Evolutionary conservation across 306 rosid species (phyloP).

Genomic region (Quercus gilva): DNA sequence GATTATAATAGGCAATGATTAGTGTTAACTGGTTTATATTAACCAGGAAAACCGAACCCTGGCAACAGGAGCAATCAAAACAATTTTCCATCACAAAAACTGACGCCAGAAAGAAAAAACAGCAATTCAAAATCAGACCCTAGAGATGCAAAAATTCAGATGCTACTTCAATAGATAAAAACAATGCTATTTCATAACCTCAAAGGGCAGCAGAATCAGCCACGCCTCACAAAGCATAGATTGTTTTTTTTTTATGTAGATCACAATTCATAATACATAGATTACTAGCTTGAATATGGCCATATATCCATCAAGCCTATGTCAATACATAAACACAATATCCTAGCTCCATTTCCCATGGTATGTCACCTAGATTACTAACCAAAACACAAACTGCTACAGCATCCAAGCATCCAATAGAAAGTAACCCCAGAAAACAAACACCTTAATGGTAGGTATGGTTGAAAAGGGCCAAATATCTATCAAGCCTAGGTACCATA

Average conservation of each 20-base stretch:
- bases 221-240: too few relatives aligned
- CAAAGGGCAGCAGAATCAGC: too few relatives aligned
- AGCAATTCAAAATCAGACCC: neutral
- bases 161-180: neutral
- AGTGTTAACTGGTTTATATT: too few relatives aligned
- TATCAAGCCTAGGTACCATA: neutral
- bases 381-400: neutral
- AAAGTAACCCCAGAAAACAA: neutral
- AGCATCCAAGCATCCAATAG: neutral
- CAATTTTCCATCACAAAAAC: too few relatives aligned
- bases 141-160: neutral
- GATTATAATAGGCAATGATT: too few relatives aligned
- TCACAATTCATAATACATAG: too few relatives aligned
- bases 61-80: too few relatives aligned
- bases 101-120: too few relatives aligned
- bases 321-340: neutral
- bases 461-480: neutral
- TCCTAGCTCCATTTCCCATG: neutral
- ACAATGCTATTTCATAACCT: too few relatives aligned
- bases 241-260: too few relatives aligned
- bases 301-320: neutral
- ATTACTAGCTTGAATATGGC: too few relatives aligned
- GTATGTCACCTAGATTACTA: neutral
- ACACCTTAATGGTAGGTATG: neutral
- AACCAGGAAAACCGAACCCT: too few relatives aligned